phyloP scores from a whole-genome alignment of 257 asterid genomes.

The Capsicum chinense region DNA sequence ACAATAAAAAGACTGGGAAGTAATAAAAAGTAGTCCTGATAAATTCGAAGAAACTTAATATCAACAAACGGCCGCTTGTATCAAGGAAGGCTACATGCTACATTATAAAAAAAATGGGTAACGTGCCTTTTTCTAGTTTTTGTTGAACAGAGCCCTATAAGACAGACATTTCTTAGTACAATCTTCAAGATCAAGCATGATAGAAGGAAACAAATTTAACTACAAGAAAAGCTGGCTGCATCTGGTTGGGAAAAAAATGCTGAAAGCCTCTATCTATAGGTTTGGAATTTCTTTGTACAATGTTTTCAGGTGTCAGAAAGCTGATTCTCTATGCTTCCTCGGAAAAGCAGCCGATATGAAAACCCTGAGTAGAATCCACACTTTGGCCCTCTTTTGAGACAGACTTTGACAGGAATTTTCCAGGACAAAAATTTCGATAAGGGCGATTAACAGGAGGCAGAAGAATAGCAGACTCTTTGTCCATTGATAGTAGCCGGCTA shows the following conservation, averaged over 20 bases:
- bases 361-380: conserved; percentile 50
- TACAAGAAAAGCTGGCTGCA: background rate
- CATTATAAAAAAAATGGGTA: background rate
- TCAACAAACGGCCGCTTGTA: background rate
- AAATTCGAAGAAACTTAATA: background rate
- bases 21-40: background rate
- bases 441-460: conserved; percentile 82
- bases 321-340: conserved; percentile 48
- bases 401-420: conserved; percentile 41
- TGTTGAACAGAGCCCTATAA: background rate
- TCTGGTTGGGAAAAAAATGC: background rate
- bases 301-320: background rate
- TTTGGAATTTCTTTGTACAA: background rate
- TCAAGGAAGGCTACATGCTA: background rate
- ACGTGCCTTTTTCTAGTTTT: background rate
- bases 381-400: conserved; percentile 40
- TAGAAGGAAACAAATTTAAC: background rate
- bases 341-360: conserved; percentile 72
- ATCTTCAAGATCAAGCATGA: background rate
- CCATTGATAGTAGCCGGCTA: conserved; percentile 72
- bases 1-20: background rate
- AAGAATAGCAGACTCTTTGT: conserved; percentile 70
- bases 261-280: background rate
- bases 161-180: background rate
- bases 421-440: conserved; percentile 51